Evolutionary conservation across 495 filamentous ascomycete species (phyloP), one percentile per base, ranked within the genome.

Genomic region (Xylaria nigripes): DNA sequence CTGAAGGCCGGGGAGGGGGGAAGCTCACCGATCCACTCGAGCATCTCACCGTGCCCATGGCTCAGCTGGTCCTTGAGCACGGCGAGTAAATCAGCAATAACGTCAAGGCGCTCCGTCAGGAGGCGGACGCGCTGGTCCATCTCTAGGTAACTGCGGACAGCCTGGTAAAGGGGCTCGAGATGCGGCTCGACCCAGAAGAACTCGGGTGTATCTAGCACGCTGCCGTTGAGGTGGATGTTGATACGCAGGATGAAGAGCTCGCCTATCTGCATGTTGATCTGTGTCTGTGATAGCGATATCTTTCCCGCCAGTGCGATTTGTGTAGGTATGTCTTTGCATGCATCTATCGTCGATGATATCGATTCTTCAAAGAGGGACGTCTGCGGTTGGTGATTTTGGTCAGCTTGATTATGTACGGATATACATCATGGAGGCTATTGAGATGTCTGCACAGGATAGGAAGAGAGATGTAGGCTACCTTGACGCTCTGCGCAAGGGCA

Each of bases 261-360:
- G 66, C 93, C 93, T 52, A 98, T 95, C 65, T 96, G 90, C 88
- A 95, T 96, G 73, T 96, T 96, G 77, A 96, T 96, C 64, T 97
- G 79, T 24, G 79, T 75, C 12, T 90, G 81, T 24, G 81, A 86
- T 44, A 98, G 81, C 34, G 86, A 82, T 60, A 97, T 87, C 62
- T 89, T 92, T 54, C 93, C 93, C 0, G 92, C 95, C 56, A 86
- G 68, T 0, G 94, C 93, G 50, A 98, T 92, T 64, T 92, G 87
- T 13, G 85, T 82, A 0, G 93, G 93, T 9, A 97, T 85, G 34
- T 90, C 86, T 54, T 94, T 90, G 55, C 90, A 96, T 9, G 84
- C 81, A 50, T 89, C 82, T 58, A 98, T 94, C 25, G 92, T 96
- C 38, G 87, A 86, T 36, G 89, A 89, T n/a, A 98, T 83, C 13